phyloP scores from a whole-genome alignment of 1,284 basidiomycete species.

The Hypsizygus ulmarius region DNA sequence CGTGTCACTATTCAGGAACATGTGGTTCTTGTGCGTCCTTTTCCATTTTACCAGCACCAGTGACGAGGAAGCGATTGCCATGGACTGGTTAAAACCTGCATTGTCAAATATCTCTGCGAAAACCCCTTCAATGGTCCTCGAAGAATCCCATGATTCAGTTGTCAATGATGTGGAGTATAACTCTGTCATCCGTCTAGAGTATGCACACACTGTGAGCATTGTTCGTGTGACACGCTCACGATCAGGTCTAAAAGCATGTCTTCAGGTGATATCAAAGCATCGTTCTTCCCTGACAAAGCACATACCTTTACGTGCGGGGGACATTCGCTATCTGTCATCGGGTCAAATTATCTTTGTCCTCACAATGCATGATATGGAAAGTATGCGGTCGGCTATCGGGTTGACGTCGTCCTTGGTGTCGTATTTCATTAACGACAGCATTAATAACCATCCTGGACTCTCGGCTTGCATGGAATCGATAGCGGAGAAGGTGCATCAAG shows the following conservation, averaged over 20 bases:
- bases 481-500: conserved; percentile 70
- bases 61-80: conserved; percentile 54
- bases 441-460: conserved; percentile 72
- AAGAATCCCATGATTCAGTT: conserved; percentile 82
- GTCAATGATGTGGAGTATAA: conserved; percentile 93
- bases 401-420: conserved; percentile 80
- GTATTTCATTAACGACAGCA: conserved; percentile 88
- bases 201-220: conserved; percentile 66
- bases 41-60: conserved; percentile 68
- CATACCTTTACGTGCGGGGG: conserved; percentile 69
- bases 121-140: conserved; percentile 84
- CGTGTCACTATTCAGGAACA: conserved; percentile 85
- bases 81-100: conserved; percentile 75
- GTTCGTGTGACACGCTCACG: not conserved
- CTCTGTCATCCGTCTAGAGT: conserved; percentile 88
- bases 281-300: conserved; percentile 61
- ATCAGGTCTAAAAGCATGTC: conserved; percentile 7
- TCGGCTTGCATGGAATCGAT: conserved; percentile 82
- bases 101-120: conserved; percentile 83
- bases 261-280: conserved; percentile 68
- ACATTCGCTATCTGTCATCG: conserved; percentile 75
- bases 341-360: conserved; percentile 88
- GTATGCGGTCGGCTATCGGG: conserved; percentile 79
- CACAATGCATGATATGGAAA: conserved; percentile 88
- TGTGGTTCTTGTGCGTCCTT: conserved; percentile 92